Evolutionary conservation across 148 eudicot species (phyloP).

Genomic region (Arctostaphylos glauca): DNA sequence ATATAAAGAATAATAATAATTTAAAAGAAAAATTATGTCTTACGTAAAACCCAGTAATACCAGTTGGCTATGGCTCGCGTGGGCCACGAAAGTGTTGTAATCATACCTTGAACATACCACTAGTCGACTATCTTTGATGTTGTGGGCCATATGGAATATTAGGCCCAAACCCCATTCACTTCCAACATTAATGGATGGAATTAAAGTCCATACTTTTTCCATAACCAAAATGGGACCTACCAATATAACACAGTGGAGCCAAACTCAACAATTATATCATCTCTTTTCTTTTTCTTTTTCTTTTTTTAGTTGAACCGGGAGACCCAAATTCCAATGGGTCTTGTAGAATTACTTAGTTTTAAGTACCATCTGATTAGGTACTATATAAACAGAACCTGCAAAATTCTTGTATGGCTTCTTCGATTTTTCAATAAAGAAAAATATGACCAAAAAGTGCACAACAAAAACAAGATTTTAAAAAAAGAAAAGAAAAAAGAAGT

Average conservation of each 20-base stretch:
- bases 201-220: background rate
- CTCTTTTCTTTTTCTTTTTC: background rate
- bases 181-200: background rate
- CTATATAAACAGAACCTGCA: no score
- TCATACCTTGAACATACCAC: background rate
- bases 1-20: no score
- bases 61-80: background rate
- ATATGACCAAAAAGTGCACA: no score
- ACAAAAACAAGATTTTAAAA: no score
- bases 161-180: background rate
- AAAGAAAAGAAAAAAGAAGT: background rate
- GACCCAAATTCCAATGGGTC: no score
- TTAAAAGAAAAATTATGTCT: no score
- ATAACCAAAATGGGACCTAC: background rate
- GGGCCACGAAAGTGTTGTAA: background rate
- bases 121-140: background rate
- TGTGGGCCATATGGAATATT: slow-evolving; percentile 7
- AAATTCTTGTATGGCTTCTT: no score
- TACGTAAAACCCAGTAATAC: no score
- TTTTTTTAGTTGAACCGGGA: no score
- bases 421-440: no score
- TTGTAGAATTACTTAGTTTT: no score
- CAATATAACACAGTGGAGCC: background rate
- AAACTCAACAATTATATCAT: background rate
- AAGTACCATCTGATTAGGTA: no score